These are phyloP conservation scores for Berkeleyomyces rouxiae DNA, from an alignment of 2,329 filamentous ascomycete genomes.

Conservation along the genomic window DNA sequence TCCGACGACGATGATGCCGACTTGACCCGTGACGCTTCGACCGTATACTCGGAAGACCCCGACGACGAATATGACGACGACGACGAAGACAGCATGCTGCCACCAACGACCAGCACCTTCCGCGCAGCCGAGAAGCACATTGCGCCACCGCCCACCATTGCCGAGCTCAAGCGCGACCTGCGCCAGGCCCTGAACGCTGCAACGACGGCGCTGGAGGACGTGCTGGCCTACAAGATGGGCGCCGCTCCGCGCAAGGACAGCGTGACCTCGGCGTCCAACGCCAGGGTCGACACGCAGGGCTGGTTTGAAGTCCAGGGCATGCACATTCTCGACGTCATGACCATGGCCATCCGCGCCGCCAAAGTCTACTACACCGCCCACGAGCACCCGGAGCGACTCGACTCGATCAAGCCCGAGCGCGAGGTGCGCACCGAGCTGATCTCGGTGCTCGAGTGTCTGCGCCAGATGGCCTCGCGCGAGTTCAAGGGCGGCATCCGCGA, in stretches of 20 bases:
- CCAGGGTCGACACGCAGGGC: slow-evolving; percentile 30
- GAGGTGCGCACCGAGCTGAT: slow-evolving; percentile 71
- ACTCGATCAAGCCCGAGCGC: slow-evolving; percentile 75
- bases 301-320: slow-evolving; percentile 84
- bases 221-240: slow-evolving; percentile 21
- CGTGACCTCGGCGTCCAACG: slow-evolving; percentile 21
- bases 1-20: slow-evolving; percentile 18
- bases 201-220: slow-evolving; percentile 47
- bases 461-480: slow-evolving; percentile 74
- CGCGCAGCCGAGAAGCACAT: slow-evolving; percentile 68
- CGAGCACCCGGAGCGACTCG: slow-evolving; percentile 68
- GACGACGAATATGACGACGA: slow-evolving; percentile 38
- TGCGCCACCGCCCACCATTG: slow-evolving; percentile 67
- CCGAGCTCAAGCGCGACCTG: slow-evolving; percentile 51
- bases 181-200: slow-evolving; percentile 57
- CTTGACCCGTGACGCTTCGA: slow-evolving; percentile 2
- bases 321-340: slow-evolving; percentile 82
- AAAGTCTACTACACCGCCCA: slow-evolving; percentile 95
- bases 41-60: slow-evolving; percentile 7
- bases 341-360: slow-evolving; percentile 84
- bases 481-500: slow-evolving; percentile 69
- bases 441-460: slow-evolving; percentile 75
- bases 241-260: slow-evolving; percentile 13
- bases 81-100: slow-evolving; percentile 64
- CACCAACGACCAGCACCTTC: slow-evolving; percentile 95